Evolutionary conservation across 768 basidiomycete species (phyloP).

Genomic region (Nevesoporus exiguus): DNA sequence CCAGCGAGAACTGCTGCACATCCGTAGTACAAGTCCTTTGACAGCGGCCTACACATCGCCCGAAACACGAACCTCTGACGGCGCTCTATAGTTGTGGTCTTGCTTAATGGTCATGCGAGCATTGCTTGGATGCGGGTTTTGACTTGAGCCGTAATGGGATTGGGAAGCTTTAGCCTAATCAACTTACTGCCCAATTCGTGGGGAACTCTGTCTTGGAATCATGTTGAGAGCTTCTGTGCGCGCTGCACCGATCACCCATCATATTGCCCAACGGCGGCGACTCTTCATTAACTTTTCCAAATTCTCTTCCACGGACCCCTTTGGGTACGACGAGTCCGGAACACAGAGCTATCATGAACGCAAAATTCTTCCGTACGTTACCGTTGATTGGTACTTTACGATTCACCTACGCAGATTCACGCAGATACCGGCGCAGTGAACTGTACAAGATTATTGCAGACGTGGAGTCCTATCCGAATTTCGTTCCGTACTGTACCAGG

Average conservation of each 20-base stretch:
- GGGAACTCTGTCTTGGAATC: constrained; percentile 2
- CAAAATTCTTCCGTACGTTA: constrained; percentile 85
- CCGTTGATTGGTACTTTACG: not conserved
- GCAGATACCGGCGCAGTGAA: constrained; percentile 73
- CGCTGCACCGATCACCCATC: constrained; percentile 1
- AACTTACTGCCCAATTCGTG: not conserved
- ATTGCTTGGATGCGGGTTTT: too few species aligned
- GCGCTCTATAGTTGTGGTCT: too few species aligned
- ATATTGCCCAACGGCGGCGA: constrained; percentile 19
- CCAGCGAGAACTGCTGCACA: not conserved
- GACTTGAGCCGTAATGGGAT: not conserved
- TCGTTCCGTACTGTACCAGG: constrained; percentile 84
- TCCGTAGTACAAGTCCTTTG: not conserved
- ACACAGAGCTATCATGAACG: constrained; percentile 73
- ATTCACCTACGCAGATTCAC: constrained; percentile 11
- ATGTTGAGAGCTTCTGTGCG: constrained; percentile 19
- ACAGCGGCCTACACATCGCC: not conserved
- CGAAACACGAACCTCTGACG: not conserved
- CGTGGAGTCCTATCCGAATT: constrained; percentile 79
- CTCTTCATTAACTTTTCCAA: constrained; percentile 51
- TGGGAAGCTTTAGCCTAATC: not conserved
- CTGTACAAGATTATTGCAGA: constrained; percentile 87
- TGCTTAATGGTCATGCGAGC: too few species aligned
- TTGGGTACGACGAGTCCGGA: constrained; percentile 32
- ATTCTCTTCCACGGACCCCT: constrained; percentile 43